Conservation (phyloP, 2,329 filamentous ascomycete species). For the Plectosphaerella plurivora region DNA sequence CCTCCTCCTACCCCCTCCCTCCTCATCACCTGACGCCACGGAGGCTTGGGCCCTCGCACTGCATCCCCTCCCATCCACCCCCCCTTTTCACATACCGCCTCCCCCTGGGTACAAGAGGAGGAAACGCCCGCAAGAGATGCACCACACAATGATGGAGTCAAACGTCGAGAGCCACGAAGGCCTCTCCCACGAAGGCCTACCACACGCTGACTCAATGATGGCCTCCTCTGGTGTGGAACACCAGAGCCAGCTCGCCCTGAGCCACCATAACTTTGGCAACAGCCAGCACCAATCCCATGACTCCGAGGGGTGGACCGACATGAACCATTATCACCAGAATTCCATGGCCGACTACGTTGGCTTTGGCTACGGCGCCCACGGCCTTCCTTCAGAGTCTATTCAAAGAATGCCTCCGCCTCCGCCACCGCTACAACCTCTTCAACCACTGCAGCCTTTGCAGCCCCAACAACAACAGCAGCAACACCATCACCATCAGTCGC, state of each 20-base stretch:
- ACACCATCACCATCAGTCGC: constrained; percentile 36
- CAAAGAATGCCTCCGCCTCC: constrained; percentile 54
- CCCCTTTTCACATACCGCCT: too few relatives aligned
- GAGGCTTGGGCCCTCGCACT: not conserved
- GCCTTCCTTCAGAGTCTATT: constrained; percentile 46
- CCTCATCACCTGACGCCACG: constrained; percentile 2
- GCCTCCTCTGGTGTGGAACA: constrained; percentile 34
- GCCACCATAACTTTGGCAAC: constrained; percentile 17
- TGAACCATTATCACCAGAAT: constrained; percentile 62
- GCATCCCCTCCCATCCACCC: too few relatives aligned
- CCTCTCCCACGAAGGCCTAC: not conserved
- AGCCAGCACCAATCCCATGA: constrained; percentile 34
- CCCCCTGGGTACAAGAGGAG: too few relatives aligned
- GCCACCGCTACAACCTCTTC: constrained; percentile 39
- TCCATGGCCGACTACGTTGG: constrained; percentile 65
- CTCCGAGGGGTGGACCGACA: constrained; percentile 48
- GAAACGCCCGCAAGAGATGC: too few relatives aligned
- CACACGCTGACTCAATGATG: not conserved
- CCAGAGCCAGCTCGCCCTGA: constrained; percentile 38
- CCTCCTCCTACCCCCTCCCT: not conserved
- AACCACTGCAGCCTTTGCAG: constrained; percentile 52
- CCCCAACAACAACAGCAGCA: constrained; percentile 37
- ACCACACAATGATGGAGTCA: too few relatives aligned
- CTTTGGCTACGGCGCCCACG: constrained; percentile 52
- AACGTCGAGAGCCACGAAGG: constrained; percentile 7